Conservation (phyloP, 2,329 filamentous ascomycete genomes). For the Nigrospora sphaerica region DNA sequence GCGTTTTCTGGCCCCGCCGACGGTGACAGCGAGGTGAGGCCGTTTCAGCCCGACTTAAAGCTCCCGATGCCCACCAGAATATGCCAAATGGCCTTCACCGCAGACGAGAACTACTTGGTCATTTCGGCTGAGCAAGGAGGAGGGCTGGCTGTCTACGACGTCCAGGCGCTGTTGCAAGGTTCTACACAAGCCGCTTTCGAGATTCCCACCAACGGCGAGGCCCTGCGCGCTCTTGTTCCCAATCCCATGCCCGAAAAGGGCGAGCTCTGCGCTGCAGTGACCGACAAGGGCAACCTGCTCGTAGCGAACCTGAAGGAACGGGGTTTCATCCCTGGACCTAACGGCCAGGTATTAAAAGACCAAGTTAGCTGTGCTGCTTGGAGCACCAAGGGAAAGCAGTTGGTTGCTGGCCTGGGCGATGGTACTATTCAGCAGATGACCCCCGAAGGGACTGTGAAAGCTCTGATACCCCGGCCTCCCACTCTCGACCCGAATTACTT, state of each 20-base stretch:
- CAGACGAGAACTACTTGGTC: slow-evolving; percentile 80
- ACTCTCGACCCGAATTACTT: slow-evolving; percentile 56
- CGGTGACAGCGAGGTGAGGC: slow-evolving; percentile 57
- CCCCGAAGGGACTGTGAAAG: slow-evolving; percentile 70
- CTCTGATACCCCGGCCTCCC: slow-evolving; percentile 70
- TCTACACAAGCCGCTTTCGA: slow-evolving; percentile 65
- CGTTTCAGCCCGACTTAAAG: slow-evolving; percentile 66
- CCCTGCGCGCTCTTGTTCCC: slow-evolving; percentile 67
- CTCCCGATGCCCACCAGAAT: slow-evolving; percentile 68
- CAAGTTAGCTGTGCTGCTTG: slow-evolving; percentile 81
- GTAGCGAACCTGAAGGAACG: slow-evolving; percentile 73
- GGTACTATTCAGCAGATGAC: slow-evolving; percentile 80
- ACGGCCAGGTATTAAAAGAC: slow-evolving; percentile 58
- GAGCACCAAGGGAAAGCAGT: slow-evolving; percentile 89
- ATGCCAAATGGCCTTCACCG: slow-evolving; percentile 83
- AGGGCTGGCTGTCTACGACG: slow-evolving; percentile 77
- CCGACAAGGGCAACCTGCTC: slow-evolving; percentile 71
- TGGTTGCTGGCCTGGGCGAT: slow-evolving; percentile 78
- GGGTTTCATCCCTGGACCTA: slow-evolving; percentile 47
- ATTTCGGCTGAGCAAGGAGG: slow-evolving; percentile 76
- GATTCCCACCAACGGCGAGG: slow-evolving; percentile 66
- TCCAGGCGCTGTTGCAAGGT: slow-evolving; percentile 58
- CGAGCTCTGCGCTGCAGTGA: slow-evolving; percentile 74
- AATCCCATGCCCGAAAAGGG: slow-evolving; percentile 72
- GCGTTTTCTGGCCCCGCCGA: slow-evolving; percentile 58